These are phyloP conservation scores for Colletotrichum gigasporum DNA, from an alignment of 2,329 filamentous ascomycete species.

Conservation along the genomic window DNA sequence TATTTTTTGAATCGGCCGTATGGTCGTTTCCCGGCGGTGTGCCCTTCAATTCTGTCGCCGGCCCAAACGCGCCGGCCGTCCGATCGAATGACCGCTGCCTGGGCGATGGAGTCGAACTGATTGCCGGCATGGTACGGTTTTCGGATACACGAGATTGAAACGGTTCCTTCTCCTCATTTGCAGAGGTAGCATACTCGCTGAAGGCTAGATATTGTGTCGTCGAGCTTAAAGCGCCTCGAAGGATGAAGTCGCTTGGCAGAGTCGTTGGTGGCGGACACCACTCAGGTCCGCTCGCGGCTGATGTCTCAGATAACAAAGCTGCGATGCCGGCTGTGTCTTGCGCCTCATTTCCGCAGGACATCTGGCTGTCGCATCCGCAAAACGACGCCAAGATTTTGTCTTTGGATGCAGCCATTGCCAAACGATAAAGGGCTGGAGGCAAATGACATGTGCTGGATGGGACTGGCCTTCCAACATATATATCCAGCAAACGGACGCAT, in stretches of 20 bases:
- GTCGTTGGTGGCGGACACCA: background rate
- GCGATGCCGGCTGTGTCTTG: background rate
- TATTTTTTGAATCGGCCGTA: background rate
- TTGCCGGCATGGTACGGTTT: background rate
- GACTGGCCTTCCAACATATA: background rate
- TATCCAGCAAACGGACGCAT: background rate
- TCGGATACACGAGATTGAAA: background rate
- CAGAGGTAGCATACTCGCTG: background rate
- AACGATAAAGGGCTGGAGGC: no score
- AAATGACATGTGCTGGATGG: background rate
- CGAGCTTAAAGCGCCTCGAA: background rate
- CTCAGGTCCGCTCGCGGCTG: conserved; percentile 7
- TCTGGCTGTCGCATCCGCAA: background rate
- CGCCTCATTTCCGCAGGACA: background rate
- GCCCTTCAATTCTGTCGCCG: background rate
- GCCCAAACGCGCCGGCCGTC: background rate
- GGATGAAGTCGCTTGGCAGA: background rate
- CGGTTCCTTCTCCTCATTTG: background rate
- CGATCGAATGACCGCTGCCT: background rate
- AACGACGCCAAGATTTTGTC: no score
- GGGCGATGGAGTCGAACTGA: background rate
- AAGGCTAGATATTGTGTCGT: background rate
- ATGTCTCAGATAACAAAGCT: conserved; percentile 12
- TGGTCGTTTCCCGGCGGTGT: background rate
- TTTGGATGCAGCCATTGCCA: no score